Percentiles rank a stretch among this genome's conserved stretches.
These are phyloP conservation scores for Athelia sp. DNA, from an alignment of 1,284 basidiomycete genomes.

Conservation along the genomic window DNA sequence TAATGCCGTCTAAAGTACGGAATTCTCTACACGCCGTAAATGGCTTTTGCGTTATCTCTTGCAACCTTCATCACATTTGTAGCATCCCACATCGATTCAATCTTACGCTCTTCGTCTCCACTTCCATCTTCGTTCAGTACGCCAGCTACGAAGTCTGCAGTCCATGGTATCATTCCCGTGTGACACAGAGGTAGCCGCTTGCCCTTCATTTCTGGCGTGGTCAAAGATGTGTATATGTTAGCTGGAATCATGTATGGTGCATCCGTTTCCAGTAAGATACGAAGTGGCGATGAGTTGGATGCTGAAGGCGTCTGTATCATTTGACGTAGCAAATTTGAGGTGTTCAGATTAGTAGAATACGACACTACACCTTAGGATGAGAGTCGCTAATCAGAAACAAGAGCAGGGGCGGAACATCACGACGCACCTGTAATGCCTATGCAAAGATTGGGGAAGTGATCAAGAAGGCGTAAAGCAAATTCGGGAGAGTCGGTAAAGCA, in stretches of 20 bases:
- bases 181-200: slow-evolving; percentile 64
- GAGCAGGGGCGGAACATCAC: not conserved
- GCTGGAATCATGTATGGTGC: slow-evolving; percentile 80
- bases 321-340: slow-evolving; percentile 50
- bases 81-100: slow-evolving; percentile 36
- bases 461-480: slow-evolving; percentile 65
- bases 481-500: slow-evolving; percentile 78
- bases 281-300: slow-evolving; percentile 27
- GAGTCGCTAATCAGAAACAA: slow-evolving; percentile 1
- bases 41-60: slow-evolving; percentile 54
- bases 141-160: slow-evolving; percentile 65
- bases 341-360: slow-evolving; percentile 67
- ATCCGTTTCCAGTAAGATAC: slow-evolving; percentile 77
- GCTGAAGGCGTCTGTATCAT: slow-evolving; percentile 30
- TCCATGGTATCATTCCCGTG: slow-evolving; percentile 80
- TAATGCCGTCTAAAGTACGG: no score
- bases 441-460: slow-evolving; percentile 72
- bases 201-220: slow-evolving; percentile 42
- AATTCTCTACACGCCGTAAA: slow-evolving; percentile 54
- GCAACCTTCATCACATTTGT: slow-evolving; percentile 57
- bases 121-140: slow-evolving; percentile 29
- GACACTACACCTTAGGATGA: slow-evolving; percentile 64
- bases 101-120: no score
- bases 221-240: slow-evolving; percentile 57
- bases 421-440: slow-evolving; percentile 70